Percentiles rank a stretch among this genome's conserved stretches.
phyloP scores from a whole-genome alignment of 768 basidiomycete genomes.

The Termitomyces sp. region DNA sequence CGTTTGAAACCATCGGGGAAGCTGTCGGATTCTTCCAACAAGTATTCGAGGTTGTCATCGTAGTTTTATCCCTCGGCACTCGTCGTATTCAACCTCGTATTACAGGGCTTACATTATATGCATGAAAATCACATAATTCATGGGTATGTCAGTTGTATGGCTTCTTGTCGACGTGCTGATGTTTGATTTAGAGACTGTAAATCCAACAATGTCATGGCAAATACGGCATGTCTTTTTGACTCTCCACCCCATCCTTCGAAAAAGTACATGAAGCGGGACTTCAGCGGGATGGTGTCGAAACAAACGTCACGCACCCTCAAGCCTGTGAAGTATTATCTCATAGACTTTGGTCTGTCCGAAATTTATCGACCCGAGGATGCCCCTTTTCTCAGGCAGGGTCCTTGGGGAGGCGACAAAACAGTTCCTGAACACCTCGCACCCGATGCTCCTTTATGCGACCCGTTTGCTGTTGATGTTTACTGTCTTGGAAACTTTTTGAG shows the following conservation, averaged over 20 bases:
- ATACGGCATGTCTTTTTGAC: background rate
- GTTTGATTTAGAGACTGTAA: constrained; percentile 13
- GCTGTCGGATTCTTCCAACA: constrained; percentile 31
- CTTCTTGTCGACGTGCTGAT: background rate
- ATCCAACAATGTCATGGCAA: constrained; percentile 20
- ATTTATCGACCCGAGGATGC: constrained; percentile 20
- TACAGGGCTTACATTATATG: constrained; percentile 33
- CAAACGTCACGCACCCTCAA: constrained; percentile 13
- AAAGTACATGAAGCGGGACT: constrained; percentile 7
- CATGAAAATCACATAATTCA: constrained; percentile 31
- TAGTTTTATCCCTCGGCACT: constrained; percentile 12
- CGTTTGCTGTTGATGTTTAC: constrained; percentile 36
- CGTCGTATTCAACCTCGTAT: background rate
- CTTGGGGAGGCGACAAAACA: constrained; percentile 38
- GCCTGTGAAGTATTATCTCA: background rate
- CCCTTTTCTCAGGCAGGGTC: constrained; percentile 24
- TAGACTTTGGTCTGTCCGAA: constrained; percentile 17
- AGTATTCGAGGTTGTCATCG: constrained; percentile 28
- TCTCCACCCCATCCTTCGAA: constrained; percentile 15
- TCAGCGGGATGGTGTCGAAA: background rate
- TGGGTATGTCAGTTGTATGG: constrained; percentile 20
- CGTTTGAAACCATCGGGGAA: constrained; percentile 28
- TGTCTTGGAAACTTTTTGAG: constrained; percentile 34
- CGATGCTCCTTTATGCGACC: constrained; percentile 22
- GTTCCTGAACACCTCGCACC: constrained; percentile 33